These are phyloP conservation scores for Aspergillus luchuensis DNA, from an alignment of 2,329 filamentous ascomycete species.

Conservation along the genomic window DNA sequence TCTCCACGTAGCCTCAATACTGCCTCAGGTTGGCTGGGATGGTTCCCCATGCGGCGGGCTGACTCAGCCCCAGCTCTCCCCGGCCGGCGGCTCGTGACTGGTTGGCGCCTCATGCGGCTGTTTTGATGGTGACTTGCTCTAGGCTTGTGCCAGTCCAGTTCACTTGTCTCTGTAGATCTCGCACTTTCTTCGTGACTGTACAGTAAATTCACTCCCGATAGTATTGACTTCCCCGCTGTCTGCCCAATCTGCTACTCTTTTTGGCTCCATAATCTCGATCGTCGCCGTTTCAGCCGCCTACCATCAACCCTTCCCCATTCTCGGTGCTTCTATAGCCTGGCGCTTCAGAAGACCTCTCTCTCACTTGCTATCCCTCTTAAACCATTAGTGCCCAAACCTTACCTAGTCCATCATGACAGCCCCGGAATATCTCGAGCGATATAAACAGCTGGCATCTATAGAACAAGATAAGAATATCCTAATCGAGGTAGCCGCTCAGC, in stretches of 20 bases:
- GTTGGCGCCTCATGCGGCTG: not conserved
- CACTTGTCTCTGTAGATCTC: not conserved
- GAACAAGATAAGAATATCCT: constrained; percentile 52
- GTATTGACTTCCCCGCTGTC: not conserved
- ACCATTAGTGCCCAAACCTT: constrained; percentile 4
- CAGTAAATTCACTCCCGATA: not conserved
- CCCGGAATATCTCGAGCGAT: constrained; percentile 44
- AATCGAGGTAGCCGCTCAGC: constrained; percentile 45
- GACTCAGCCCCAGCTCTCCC: constrained; percentile 21
- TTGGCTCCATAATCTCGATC: not conserved
- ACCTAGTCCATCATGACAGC: constrained; percentile 34
- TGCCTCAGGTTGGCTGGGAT: no score
- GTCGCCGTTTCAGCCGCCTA: not conserved
- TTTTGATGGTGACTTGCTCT: not conserved
- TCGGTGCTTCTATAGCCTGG: not conserved
- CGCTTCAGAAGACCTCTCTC: not conserved
- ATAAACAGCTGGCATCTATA: constrained; percentile 46
- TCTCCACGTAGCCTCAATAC: constrained; percentile 29
- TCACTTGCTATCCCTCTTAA: not conserved
- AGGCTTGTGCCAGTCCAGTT: not conserved
- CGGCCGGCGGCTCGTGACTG: constrained; percentile 1
- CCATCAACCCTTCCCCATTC: not conserved
- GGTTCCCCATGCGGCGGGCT: constrained; percentile 21
- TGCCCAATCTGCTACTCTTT: not conserved
- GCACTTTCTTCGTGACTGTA: not conserved